Conservation (phyloP, 805 yeast species). For the Candida silvicultrix region DNA sequence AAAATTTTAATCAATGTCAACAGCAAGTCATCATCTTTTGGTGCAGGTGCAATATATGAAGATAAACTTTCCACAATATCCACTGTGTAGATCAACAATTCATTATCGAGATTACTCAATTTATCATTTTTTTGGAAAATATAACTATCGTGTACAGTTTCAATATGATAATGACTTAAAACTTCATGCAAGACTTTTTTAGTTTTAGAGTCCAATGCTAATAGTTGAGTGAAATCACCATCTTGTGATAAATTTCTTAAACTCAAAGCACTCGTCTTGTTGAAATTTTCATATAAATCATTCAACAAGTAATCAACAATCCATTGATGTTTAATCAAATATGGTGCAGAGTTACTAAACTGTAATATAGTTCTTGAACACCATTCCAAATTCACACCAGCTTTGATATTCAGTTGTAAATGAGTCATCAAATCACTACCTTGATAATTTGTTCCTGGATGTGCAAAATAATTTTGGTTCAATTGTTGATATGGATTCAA, state of each 20-base stretch:
- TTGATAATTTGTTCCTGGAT: background rate
- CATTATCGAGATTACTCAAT: constrained; percentile 33
- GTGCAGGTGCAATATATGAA: constrained; percentile 73
- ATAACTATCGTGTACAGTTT: constrained; percentile 20
- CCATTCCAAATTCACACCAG: constrained; percentile 20
- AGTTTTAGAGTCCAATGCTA: constrained; percentile 49
- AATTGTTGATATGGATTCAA: background rate
- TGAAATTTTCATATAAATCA: constrained; percentile 9
- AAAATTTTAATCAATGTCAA: constrained; percentile 46
- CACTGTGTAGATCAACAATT: constrained; percentile 57
- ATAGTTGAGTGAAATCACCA: constrained; percentile 69
- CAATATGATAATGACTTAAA: constrained; percentile 27
- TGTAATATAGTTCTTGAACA: constrained; percentile 16
- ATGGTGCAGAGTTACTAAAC: constrained; percentile 17
- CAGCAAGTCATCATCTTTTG: constrained; percentile 64
- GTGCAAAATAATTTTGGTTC: constrained; percentile 12
- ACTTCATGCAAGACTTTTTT: constrained; percentile 38
- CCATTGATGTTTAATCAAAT: constrained; percentile 17
- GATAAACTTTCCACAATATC: constrained; percentile 84
- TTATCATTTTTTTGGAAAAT: constrained; percentile 20
- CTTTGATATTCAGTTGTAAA: constrained; percentile 16
- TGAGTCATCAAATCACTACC: constrained; percentile 19
- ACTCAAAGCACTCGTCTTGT: constrained; percentile 34
- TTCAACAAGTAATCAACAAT: constrained; percentile 17
- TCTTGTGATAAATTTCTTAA: constrained; percentile 83